Percentiles rank a stretch among this genome's conserved stretches.
phyloP scores from a whole-genome alignment of 768 basidiomycete genomes.

The Amanita fuliginea region DNA sequence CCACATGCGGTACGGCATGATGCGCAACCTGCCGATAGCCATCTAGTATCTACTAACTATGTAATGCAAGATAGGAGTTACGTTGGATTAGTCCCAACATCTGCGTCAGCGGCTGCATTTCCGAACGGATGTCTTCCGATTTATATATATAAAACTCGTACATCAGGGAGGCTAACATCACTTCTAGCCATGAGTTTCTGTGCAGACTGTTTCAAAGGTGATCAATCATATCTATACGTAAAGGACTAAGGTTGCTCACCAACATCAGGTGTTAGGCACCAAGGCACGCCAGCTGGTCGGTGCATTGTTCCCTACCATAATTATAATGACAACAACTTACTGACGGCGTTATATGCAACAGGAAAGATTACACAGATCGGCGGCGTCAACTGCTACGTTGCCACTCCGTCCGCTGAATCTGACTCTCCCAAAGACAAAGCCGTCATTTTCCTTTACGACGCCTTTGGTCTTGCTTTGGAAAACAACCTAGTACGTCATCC shows the following conservation, averaged over 20 bases:
- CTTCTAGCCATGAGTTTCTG: slow-evolving; percentile 3
- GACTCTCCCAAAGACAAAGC: slow-evolving; percentile 47
- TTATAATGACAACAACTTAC: not conserved
- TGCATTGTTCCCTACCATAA: not conserved
- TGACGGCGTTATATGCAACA: slow-evolving; percentile 9
- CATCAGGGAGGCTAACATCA: too few relatives aligned
- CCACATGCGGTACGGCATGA: too few relatives aligned
- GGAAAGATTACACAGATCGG: slow-evolving; percentile 36
- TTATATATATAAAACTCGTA: too few relatives aligned
- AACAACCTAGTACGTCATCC: not conserved
- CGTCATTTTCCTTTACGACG: slow-evolving; percentile 41
- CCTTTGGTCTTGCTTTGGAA: slow-evolving; percentile 28
- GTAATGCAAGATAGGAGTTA: too few relatives aligned
- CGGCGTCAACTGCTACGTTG: slow-evolving; percentile 41
- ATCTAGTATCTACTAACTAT: too few relatives aligned
- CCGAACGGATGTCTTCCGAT: too few relatives aligned
- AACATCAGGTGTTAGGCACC: not conserved
- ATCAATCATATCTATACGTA: too few relatives aligned
- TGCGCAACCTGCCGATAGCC: too few relatives aligned
- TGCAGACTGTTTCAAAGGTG: slow-evolving; percentile 3
- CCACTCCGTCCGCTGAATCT: slow-evolving; percentile 27
- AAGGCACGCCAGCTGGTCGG: slow-evolving; percentile 4
- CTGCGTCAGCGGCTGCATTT: too few relatives aligned
- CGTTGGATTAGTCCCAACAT: too few relatives aligned
- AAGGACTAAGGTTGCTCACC: not conserved